Percentiles rank a stretch among this genome's conserved stretches.
Conservation (phyloP, 2,329 filamentous ascomycete species). For the Nannizzia gypsea region DNA sequence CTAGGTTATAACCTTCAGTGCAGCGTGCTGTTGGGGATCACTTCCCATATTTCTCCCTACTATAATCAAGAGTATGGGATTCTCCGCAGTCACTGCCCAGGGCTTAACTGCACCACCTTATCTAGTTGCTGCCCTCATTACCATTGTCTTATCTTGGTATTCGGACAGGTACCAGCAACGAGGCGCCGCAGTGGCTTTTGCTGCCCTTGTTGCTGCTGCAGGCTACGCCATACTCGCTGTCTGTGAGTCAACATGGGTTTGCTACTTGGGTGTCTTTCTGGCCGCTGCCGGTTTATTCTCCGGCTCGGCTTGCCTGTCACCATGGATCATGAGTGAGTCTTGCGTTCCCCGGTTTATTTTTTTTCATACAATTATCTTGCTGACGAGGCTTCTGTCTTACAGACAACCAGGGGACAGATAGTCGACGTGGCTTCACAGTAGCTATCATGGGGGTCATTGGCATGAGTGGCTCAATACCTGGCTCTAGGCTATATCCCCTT, state of each 20-base stretch:
- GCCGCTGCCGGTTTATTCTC: conserved; percentile 54
- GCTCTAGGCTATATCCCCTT: too few relatives aligned
- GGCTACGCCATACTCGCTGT: conserved; percentile 57
- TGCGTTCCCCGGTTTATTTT: too few relatives aligned
- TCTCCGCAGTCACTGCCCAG: conserved; percentile 55
- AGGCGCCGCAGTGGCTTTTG: conserved; percentile 45
- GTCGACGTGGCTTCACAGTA: too few relatives aligned
- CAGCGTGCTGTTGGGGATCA: conserved; percentile 51
- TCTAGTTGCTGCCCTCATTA: conserved; percentile 53
- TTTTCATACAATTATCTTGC: too few relatives aligned
- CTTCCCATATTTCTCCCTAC: conserved; percentile 54
- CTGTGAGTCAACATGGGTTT: conserved; percentile 37
- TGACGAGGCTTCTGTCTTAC: too few relatives aligned
- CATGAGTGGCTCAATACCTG: too few relatives aligned
- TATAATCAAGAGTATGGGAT: conserved; percentile 56
- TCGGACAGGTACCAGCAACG: conserved; percentile 57
- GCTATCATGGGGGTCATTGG: too few relatives aligned
- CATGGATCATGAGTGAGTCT: conserved; percentile 54
- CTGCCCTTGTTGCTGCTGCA: conserved; percentile 46
- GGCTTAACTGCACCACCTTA: conserved; percentile 62
- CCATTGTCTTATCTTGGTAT: conserved; percentile 49
- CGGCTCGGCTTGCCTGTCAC: conserved; percentile 57
- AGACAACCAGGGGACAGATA: too few relatives aligned
- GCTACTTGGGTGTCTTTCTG: conserved; percentile 45
- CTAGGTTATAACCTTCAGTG: conserved; percentile 42